A percentile compares a stretch with the other conserved stretches of the same genome.
phyloP scores from a whole-genome alignment of 306 rosid species.

The Prunus armeniaca region DNA sequence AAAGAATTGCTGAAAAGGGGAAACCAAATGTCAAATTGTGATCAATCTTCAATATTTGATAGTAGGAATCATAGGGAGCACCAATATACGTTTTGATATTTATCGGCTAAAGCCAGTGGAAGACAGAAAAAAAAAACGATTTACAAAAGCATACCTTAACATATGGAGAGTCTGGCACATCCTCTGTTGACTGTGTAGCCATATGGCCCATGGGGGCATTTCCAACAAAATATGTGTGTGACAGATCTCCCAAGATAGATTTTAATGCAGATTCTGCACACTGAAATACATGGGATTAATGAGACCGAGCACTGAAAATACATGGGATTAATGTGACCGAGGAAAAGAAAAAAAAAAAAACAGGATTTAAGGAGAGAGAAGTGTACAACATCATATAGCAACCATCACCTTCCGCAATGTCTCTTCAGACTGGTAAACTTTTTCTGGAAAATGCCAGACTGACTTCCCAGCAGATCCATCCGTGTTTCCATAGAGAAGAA shows the following conservation, averaged over 20 bases:
- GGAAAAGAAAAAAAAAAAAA: conserved; percentile 2
- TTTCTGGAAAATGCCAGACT: conserved; percentile 88
- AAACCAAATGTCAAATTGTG: not conserved
- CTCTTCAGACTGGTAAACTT: conserved; percentile 72
- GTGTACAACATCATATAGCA: conserved; percentile 1
- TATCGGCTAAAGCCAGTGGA: not conserved
- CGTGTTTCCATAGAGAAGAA: conserved; percentile 57
- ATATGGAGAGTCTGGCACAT: conserved; percentile 34
- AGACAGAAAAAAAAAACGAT: not conserved
- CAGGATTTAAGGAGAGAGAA: not conserved
- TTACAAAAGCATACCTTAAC: conserved; percentile 52
- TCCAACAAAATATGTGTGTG: conserved; percentile 87
- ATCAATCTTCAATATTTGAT: conserved; percentile 7
- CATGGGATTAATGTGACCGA: not conserved
- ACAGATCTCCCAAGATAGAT: conserved; percentile 76
- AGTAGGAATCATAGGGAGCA: not conserved
- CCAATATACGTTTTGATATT: not conserved
- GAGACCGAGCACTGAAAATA: conserved; percentile 47
- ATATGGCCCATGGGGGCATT: conserved; percentile 94
- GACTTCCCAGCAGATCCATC: conserved; percentile 59
- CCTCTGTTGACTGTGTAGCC: conserved; percentile 51
- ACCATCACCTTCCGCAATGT: conserved; percentile 64
- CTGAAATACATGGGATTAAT: conserved; percentile 32
- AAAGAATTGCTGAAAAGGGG: conserved; percentile 60
- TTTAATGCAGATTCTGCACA: conserved; percentile 85